These are phyloP conservation scores for Anthoceros angustus DNA, from an alignment of 225 moss, liverwort and hornwort genomes.

Conservation along the genomic window DNA sequence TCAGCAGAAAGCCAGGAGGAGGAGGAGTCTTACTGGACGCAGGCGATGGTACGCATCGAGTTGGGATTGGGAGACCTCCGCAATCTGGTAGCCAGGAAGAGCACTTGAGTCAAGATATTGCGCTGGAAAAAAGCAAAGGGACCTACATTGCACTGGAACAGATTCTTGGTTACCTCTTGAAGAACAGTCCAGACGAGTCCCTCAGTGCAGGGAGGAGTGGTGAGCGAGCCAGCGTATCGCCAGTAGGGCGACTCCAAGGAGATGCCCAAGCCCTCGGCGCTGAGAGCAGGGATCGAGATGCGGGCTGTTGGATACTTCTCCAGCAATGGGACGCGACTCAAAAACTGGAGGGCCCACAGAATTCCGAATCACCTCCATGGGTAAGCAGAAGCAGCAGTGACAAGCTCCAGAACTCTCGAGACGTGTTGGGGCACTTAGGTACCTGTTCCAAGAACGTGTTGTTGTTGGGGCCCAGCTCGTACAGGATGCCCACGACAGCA, in stretches of 20 bases:
- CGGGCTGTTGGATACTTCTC: background rate
- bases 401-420: background rate
- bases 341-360: conserved; percentile 11
- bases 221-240: conserved; percentile 63
- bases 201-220: conserved; percentile 70
- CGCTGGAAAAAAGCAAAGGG: background rate
- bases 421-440: background rate
- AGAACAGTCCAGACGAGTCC: conserved; percentile 51
- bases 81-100: background rate
- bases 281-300: conserved; percentile 2
- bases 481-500: conserved; percentile 46
- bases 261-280: background rate
- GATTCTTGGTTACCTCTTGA: conserved; percentile 34
- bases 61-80: background rate
- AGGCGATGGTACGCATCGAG: background rate
- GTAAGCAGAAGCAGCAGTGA: background rate
- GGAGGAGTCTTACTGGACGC: background rate
- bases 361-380: background rate
- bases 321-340: background rate
- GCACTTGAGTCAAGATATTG: background rate
- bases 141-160: background rate
- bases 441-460: conserved; percentile 37
- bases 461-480: conserved; percentile 12
- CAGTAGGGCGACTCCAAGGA: conserved; percentile 41
- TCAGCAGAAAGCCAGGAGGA: background rate